A percentile compares a stretch with the other conserved stretches of the same genome.
Conservation (phyloP, 1,284 basidiomycete species). For the Somion occarium region DNA sequence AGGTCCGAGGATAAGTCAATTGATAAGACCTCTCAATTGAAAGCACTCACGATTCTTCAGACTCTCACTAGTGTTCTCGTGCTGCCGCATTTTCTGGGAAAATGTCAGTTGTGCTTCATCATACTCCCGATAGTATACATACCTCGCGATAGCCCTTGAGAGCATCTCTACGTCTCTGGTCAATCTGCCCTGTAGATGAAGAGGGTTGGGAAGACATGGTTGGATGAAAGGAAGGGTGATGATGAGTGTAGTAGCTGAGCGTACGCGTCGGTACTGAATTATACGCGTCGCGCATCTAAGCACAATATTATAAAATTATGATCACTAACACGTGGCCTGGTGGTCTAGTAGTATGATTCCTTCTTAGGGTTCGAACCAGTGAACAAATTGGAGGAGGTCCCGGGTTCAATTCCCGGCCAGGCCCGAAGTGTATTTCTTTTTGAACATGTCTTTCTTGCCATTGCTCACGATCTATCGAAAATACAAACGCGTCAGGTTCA, state of each 20-base stretch:
- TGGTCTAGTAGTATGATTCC: conserved; percentile 37
- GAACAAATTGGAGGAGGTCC: conserved; percentile 65
- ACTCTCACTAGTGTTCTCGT: conserved; percentile 77
- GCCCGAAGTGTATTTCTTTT: conserved; percentile 36
- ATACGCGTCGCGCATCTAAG: conserved; percentile 6
- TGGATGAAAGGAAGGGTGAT: background rate
- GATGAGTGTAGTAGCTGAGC: too few relatives aligned
- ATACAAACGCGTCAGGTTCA: too few relatives aligned
- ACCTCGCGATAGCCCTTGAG: conserved; percentile 7
- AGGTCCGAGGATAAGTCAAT: background rate
- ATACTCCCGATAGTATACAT: background rate
- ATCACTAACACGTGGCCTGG: conserved; percentile 19
- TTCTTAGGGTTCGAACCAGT: conserved; percentile 30
- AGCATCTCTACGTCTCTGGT: background rate
- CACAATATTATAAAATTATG: background rate
- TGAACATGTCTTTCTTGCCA: background rate
- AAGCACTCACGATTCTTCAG: conserved; percentile 76
- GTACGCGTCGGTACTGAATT: too few relatives aligned
- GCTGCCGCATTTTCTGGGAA: conserved; percentile 83
- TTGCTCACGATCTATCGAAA: too few relatives aligned
- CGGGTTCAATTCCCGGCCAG: conserved; percentile 83
- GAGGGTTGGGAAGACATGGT: conserved; percentile 1
- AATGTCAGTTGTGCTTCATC: background rate
- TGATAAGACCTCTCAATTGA: background rate
- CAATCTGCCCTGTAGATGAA: background rate